Evolutionary conservation across 1,284 basidiomycete genomes (phyloP), one percentile per base, ranked within the genome.

Genomic region (Ganoderma sinense): DNA sequence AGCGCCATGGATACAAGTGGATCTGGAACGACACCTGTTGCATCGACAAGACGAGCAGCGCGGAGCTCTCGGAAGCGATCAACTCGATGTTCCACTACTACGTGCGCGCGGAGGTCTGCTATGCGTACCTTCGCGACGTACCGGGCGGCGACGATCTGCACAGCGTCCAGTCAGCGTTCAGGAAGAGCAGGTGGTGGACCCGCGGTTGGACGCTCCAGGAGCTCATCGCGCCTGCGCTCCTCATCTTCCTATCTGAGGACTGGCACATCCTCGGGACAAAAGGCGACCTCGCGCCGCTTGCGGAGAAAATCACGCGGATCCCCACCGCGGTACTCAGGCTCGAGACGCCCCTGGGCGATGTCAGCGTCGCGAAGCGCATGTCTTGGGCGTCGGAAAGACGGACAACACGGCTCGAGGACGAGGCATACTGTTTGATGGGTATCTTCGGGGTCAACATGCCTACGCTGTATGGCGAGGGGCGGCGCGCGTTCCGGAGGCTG

Each of bases 231-330:
- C 60, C 60, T 11, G 7, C 11, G 23, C 41, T 62, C 33, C 60
- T 62, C 29, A 13, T 62, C 40, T 62, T 62, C 60, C 2, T 62
- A 13, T 62, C 65, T 6, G 48, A 11, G 16, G 55, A 55, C 45
- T 71, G 70, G 68, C 51, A 61, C 33, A 55, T 33, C 3, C 51
- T 65, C 8, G 64, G 64, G 40, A 59, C 55, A 4, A 65, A 65
- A 5, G 36, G 20, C 7, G 55, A 56, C 18, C 40, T 65, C 40
- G 51, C 51, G 14, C 33, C 23, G 1, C 23, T 55, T 11, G 31
- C 59, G 18, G 26, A 58, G 23, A 40, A 58, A 16, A 33, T 58
- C 64, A 65, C 64, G 1, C n/a, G 55, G n/a, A 16, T 65, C 26
- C 39, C 51, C 20, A 26, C 26, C 14, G 26, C 53, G 6, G 40